Evolutionary conservation across 169 alveolate genomes (phyloP), one percentile per base, ranked within the genome.

Genomic region (Cryptosporidium sp.): DNA sequence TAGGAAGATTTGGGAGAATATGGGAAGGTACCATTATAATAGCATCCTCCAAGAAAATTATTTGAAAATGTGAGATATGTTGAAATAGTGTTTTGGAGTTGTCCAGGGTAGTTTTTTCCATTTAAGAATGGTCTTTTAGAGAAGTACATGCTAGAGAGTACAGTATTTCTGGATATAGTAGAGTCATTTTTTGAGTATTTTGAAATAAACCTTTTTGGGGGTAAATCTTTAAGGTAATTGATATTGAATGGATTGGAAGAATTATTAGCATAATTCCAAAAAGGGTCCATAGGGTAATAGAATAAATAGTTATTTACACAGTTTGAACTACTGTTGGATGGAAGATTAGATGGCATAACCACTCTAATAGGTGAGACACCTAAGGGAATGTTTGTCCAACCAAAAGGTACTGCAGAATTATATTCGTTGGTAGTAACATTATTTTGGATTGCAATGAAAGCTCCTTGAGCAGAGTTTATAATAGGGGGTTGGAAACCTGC

Each of bases 361-460:
- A 80, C 69, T 62, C 56, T 80, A 21, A 80, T 65, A 1, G 89
- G 89, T 6, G 89, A 80, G 37, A 80, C 75, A 26, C 89, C 80
- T 33, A 80, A 14, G 6, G 89, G 75, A 7, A 65, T 39, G 37
- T 80, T 80, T 39, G 89, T 62, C 89, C 89, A 80, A 62, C 80
- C 89, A 65, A 80, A 80, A 65, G 89, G 89, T 4, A 80, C 89
- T 8, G 89, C 89, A 35, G 89, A 80, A 33, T 80, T 80, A n/a
- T 80, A 80, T 33, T 80, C 80, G 42, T 80, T 8, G 9, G 10
- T n/a, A 2, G 89, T 80, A 14, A 80, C 89, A 23, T 80, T 80
- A 65, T 80, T 80, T 23, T 80, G 65, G 21, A 80, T 62, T 12
- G 62, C 56, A 1, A 80, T 80, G 48, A 80, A 80, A n/a, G 70